A percentile compares a stretch with the other conserved stretches of the same genome.
These are phyloP conservation scores for Blumeriella jaapii DNA, from an alignment of 2,329 filamentous ascomycete genomes.

Conservation along the genomic window DNA sequence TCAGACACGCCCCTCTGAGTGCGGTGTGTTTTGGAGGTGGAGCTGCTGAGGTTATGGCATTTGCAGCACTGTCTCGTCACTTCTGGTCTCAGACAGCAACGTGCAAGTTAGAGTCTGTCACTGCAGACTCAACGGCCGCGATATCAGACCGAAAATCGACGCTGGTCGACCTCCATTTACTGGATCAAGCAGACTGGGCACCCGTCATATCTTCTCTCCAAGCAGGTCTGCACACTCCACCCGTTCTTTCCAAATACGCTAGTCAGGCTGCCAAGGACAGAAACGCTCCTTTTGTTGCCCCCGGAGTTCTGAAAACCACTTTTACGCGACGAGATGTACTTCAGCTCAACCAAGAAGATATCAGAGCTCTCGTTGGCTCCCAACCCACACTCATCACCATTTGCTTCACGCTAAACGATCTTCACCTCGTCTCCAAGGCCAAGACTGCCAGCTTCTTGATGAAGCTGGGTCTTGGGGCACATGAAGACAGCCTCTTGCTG, in stretches of 20 bases:
- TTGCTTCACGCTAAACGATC: slow-evolving; percentile 87
- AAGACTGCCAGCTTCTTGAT: slow-evolving; percentile 67
- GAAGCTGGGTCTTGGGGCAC: slow-evolving; percentile 45
- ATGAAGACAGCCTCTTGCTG: slow-evolving; percentile 53
- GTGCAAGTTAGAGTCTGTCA: slow-evolving; percentile 21
- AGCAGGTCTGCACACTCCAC: slow-evolving; percentile 39
- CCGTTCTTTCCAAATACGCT: slow-evolving; percentile 38
- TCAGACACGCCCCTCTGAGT: background rate
- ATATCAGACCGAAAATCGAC: background rate
- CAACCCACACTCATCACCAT: slow-evolving; percentile 56
- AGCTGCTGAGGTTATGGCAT: slow-evolving; percentile 41
- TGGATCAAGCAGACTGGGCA: slow-evolving; percentile 74
- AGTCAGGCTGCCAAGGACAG: slow-evolving; percentile 33
- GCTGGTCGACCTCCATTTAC: slow-evolving; percentile 41
- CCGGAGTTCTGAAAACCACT: slow-evolving; percentile 28
- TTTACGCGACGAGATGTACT: slow-evolving; percentile 40
- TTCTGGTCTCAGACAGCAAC: slow-evolving; percentile 40
- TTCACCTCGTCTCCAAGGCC: slow-evolving; percentile 61
- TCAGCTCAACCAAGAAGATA: slow-evolving; percentile 24
- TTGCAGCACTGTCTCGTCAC: slow-evolving; percentile 45
- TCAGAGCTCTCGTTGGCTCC: slow-evolving; percentile 20
- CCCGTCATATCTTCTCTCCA: slow-evolving; percentile 46
- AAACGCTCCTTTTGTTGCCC: slow-evolving; percentile 33
- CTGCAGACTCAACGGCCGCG: background rate
- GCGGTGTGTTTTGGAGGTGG: slow-evolving; percentile 29